Evolutionary conservation across 176 grass and related monocot genomes (phyloP).

Genomic region (Musa schizocarpa): DNA sequence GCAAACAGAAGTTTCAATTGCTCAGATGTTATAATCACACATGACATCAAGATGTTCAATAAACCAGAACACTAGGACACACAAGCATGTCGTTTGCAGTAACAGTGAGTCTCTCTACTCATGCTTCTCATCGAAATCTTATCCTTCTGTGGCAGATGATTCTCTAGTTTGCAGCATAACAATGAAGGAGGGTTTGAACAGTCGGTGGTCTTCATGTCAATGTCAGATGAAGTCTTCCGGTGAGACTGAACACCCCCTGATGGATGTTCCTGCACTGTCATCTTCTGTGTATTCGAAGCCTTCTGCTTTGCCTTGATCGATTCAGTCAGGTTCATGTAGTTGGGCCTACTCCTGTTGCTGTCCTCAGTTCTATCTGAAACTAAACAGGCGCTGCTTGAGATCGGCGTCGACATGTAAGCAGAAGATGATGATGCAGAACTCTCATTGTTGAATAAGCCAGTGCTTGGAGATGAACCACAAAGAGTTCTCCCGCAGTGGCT

Average conservation of each 20-base stretch:
- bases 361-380: conserved; percentile 45
- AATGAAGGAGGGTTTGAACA: conserved; percentile 12
- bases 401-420: conserved; percentile 47
- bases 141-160: not conserved
- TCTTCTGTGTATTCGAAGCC: conserved; percentile 14
- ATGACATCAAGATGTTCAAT: not conserved
- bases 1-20: not conserved
- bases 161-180: not conserved
- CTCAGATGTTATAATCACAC: conserved; percentile 2
- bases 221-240: conserved; percentile 18
- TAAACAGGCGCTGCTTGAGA: conserved; percentile 46
- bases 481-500: conserved; percentile 41
- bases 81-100: conserved; percentile 13
- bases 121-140: not conserved
- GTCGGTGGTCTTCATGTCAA: conserved; percentile 27
- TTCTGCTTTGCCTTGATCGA: conserved; percentile 84
- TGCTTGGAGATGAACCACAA: conserved; percentile 57
- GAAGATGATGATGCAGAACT: conserved; percentile 78
- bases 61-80: not conserved
- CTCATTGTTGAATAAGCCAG: conserved; percentile 63
- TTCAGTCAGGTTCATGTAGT: conserved; percentile 91
- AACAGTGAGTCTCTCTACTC: conserved; percentile 2
- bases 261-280: not conserved
- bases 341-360: conserved; percentile 33
- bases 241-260: conserved; percentile 5